A percentile compares a stretch with the other conserved stretches of the same genome.
These are phyloP conservation scores for Musa schizocarpa DNA, from an alignment of 176 grass and related monocot species.

Conservation along the genomic window DNA sequence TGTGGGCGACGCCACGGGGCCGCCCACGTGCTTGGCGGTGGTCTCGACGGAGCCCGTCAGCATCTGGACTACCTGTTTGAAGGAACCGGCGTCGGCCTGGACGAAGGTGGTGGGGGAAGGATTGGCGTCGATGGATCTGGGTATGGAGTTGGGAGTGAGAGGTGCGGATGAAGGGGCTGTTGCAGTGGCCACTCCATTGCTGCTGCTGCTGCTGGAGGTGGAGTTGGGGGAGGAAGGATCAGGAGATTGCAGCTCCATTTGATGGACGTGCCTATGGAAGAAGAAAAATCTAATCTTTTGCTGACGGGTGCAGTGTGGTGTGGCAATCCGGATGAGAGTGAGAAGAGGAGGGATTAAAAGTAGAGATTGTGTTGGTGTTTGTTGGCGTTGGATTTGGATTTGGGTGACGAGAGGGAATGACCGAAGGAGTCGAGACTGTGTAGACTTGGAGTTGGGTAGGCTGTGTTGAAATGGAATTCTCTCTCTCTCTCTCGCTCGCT, in stretches of 20 bases:
- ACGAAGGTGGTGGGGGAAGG: constrained; percentile 92
- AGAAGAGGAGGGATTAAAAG: neutral
- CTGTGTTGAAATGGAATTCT: no score
- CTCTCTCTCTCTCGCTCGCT: neutral
- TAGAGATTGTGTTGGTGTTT: neutral
- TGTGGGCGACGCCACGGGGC: neutral
- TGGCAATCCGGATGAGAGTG: neutral
- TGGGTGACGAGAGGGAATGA: neutral
- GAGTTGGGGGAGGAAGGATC: constrained; percentile 12
- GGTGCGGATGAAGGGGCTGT: constrained; percentile 20
- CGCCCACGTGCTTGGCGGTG: constrained; percentile 16
- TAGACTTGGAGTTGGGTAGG: no score
- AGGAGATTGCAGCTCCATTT: neutral
- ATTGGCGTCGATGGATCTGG: constrained; percentile 55
- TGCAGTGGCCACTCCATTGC: neutral
- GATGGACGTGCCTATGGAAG: no score
- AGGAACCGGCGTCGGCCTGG: constrained; percentile 74
- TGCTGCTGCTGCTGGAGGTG: constrained; percentile 18
- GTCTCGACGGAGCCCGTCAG: constrained; percentile 63
- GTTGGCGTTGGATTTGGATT: neutral
- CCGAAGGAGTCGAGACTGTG: neutral
- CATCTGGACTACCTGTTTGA: constrained; percentile 98
- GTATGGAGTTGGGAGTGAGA: constrained; percentile 30
- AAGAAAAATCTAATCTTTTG: no score
- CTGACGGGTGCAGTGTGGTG: no score